A percentile compares a stretch with the other conserved stretches of the same genome.
phyloP scores from a whole-genome alignment of 495 filamentous ascomycete genomes.

The Penicillium macrosclerotiorum region DNA sequence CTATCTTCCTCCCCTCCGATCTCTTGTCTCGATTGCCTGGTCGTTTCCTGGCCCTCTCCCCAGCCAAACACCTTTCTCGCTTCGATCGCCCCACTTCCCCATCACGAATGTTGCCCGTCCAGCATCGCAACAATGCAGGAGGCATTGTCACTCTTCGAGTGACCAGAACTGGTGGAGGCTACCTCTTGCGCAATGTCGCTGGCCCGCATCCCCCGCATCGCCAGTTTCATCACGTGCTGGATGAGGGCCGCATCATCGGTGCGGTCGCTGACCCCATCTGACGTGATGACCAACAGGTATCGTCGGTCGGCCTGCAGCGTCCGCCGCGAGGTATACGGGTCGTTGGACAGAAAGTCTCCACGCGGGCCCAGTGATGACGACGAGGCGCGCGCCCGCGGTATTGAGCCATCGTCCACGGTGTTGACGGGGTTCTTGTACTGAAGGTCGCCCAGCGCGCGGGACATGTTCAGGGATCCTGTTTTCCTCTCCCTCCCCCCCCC shows the following conservation, averaged over 20 bases:
- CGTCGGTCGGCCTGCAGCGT: conserved; percentile 23
- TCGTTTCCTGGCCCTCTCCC: neutral
- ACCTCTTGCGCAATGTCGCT: conserved; percentile 32
- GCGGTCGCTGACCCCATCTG: conserved; percentile 34
- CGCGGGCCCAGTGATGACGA: conserved; percentile 19
- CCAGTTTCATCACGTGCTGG: conserved; percentile 34
- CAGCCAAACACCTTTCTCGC: neutral
- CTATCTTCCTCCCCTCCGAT: no score
- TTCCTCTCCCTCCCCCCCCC: no score
- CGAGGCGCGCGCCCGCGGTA: conserved; percentile 9
- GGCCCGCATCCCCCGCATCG: conserved; percentile 30
- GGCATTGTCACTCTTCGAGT: conserved; percentile 30
- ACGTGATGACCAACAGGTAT: conserved; percentile 31
- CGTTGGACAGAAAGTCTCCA: conserved; percentile 35
- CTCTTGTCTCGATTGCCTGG: neutral
- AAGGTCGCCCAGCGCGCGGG: conserved; percentile 43
- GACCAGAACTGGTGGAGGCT: conserved; percentile 12
- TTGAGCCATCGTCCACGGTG: conserved; percentile 10
- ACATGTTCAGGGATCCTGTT: conserved; percentile 41
- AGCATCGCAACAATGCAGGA: conserved; percentile 35
- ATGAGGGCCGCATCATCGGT: conserved; percentile 29
- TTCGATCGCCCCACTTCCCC: neutral
- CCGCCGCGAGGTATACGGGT: conserved; percentile 28
- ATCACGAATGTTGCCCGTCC: conserved; percentile 26
- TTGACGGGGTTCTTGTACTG: conserved; percentile 45